phyloP scores from a whole-genome alignment of 768 basidiomycete species.

The Suillus luteus region DNA sequence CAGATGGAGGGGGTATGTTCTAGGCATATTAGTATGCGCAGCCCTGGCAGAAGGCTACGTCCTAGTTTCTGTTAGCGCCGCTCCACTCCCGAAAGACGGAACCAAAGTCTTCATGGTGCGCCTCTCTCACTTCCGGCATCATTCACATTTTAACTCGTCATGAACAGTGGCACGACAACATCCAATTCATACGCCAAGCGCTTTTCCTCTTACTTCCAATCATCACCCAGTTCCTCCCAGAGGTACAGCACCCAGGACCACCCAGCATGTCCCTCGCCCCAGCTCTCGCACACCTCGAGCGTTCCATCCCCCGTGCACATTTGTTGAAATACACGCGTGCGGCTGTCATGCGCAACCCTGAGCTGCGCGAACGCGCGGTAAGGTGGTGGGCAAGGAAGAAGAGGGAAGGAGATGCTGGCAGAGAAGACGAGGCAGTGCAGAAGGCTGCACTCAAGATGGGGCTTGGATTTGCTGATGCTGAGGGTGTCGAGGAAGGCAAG shows the following conservation, averaged over 20 bases:
- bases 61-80: constrained; percentile 46
- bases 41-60: constrained; percentile 58
- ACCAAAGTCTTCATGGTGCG: constrained; percentile 42
- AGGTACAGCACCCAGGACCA: constrained; percentile 22
- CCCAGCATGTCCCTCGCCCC: constrained; percentile 30
- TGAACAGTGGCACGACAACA: constrained; percentile 64
- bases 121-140: constrained; percentile 1
- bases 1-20: constrained; percentile 44
- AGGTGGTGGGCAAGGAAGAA: constrained; percentile 63
- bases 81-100: constrained; percentile 46
- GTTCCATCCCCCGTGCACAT: constrained; percentile 48
- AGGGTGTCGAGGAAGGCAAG: constrained; percentile 21
- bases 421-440: constrained; percentile 47
- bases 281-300: constrained; percentile 35
- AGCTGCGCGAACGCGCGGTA: constrained; percentile 45
- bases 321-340: constrained; percentile 58
- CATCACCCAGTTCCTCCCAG: constrained; percentile 41
- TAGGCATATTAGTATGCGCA: constrained; percentile 51
- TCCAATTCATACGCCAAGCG: constrained; percentile 53
- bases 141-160: not conserved
- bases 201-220: constrained; percentile 62
- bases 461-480: constrained; percentile 35
- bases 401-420: constrained; percentile 50
- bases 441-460: constrained; percentile 49
- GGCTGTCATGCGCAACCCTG: constrained; percentile 55